These are phyloP conservation scores for Eucalyptus pumila DNA, from an alignment of 345 rosid genomes.

Conservation along the genomic window DNA sequence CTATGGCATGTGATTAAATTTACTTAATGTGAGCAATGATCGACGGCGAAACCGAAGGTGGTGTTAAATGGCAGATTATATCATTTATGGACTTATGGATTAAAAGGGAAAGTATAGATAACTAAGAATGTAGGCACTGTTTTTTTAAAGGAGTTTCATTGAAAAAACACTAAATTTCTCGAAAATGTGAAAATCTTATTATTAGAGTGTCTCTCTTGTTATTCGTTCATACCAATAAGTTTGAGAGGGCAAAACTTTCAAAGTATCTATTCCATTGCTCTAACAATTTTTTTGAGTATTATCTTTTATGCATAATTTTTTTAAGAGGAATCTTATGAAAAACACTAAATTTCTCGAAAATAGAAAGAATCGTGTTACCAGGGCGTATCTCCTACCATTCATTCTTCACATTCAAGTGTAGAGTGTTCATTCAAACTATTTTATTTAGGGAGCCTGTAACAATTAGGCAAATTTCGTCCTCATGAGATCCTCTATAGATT, in stretches of 20 bases:
- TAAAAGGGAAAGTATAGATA: neutral
- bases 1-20: neutral
- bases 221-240: neutral
- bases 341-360: neutral
- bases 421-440: neutral
- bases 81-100: neutral
- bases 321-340: neutral
- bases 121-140: fast-evolving
- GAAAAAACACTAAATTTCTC: too few relatives aligned
- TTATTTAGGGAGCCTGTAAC: neutral
- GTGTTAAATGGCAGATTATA: neutral
- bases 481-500: neutral
- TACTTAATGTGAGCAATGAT: neutral
- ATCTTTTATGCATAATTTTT: too few relatives aligned
- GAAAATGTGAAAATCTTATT: too few relatives aligned
- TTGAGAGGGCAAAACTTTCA: neutral
- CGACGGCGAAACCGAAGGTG: neutral
- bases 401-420: neutral
- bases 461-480: neutral
- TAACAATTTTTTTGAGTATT: too few relatives aligned
- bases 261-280: too few relatives aligned
- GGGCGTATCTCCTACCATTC: neutral
- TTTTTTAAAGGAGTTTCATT: neutral
- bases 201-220: neutral
- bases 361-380: neutral